A percentile compares a stretch with the other conserved stretches of the same genome.
phyloP scores from a whole-genome alignment of 1,284 basidiomycete species.

The Cutaneotrichosporon cyanovorans region DNA sequence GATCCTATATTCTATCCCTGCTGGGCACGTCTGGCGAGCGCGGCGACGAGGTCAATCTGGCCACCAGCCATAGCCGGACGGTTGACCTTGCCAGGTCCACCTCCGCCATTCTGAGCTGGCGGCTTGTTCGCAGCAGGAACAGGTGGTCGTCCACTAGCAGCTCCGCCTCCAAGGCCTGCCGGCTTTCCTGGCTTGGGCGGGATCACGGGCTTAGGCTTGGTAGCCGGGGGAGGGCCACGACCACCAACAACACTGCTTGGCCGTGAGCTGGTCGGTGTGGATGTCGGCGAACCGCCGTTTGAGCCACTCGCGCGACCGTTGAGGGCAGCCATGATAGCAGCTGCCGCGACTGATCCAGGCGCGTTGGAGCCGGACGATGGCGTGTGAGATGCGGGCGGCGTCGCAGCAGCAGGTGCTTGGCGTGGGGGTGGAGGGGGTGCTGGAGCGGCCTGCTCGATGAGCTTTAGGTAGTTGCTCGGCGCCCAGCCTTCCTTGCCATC shows the following conservation, averaged over 20 bases:
- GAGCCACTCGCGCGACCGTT: slow-evolving; percentile 7
- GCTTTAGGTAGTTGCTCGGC: slow-evolving; percentile 85
- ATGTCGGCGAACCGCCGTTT: slow-evolving; percentile 53
- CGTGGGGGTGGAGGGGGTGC: slow-evolving; percentile 62
- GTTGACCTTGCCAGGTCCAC: slow-evolving; percentile 37
- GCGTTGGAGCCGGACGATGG: neutral
- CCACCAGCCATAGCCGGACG: slow-evolving; percentile 51
- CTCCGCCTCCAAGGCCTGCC: slow-evolving; percentile 10
- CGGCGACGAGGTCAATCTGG: slow-evolving; percentile 72
- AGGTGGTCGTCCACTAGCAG: slow-evolving; percentile 27
- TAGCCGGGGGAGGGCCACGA: slow-evolving; percentile 42
- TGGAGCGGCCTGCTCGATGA: slow-evolving; percentile 54
- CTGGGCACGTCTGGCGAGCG: slow-evolving; percentile 27
- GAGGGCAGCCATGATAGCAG: slow-evolving; percentile 10
- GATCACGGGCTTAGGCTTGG: slow-evolving; percentile 48
- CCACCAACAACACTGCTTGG: slow-evolving; percentile 45
- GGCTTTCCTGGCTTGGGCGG: slow-evolving; percentile 46
- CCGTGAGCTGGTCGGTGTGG: slow-evolving; percentile 53
- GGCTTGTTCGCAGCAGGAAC: slow-evolving; percentile 30
- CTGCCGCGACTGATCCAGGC: slow-evolving; percentile 29
- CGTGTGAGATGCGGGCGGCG: neutral
- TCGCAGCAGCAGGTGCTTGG: slow-evolving; percentile 39
- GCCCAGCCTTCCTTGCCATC: slow-evolving; percentile 83
- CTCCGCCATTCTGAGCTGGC: slow-evolving; percentile 20
- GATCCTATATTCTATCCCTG: too few relatives aligned